These are phyloP conservation scores for Neurospora sp. DNA, from an alignment of 495 filamentous ascomycete genomes.

Conservation along the genomic window DNA sequence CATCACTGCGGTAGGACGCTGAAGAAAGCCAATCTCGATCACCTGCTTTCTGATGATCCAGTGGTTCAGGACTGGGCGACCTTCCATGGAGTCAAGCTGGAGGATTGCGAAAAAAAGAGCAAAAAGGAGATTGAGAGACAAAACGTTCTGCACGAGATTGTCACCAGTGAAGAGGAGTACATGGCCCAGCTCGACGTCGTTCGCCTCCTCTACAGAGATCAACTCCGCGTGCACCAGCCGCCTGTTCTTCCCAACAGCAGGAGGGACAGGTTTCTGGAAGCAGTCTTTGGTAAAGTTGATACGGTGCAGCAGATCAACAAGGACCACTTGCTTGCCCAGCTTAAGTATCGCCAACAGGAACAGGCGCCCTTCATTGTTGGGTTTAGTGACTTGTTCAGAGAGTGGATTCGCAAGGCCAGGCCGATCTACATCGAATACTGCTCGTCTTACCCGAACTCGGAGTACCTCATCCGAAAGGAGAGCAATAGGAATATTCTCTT, in stretches of 20 bases:
- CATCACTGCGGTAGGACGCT: conserved; percentile 88
- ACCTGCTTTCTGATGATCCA: conserved; percentile 54
- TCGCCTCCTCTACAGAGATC: conserved; percentile 75
- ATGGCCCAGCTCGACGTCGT: conserved; percentile 83
- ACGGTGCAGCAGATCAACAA: conserved; percentile 85
- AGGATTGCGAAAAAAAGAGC: conserved; percentile 51
- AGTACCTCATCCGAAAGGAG: conserved; percentile 75
- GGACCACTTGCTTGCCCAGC: conserved; percentile 83
- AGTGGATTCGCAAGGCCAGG: conserved; percentile 96
- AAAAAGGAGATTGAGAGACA: conserved; percentile 91
- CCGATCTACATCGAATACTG: conserved; percentile 86
- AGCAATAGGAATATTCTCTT: conserved; percentile 77
- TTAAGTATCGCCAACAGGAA: conserved; percentile 95
- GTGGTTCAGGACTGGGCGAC: conserved; percentile 76
- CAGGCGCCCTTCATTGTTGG: conserved; percentile 91
- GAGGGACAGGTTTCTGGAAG: conserved; percentile 62
- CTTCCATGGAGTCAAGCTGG: conserved; percentile 78
- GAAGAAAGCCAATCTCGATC: conserved; percentile 81
- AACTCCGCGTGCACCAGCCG: conserved; percentile 60
- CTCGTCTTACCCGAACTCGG: conserved; percentile 73
- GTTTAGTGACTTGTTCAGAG: conserved; percentile 94
- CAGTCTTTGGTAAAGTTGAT: conserved; percentile 88
- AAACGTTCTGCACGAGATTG: conserved; percentile 91
- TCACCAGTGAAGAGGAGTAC: conserved; percentile 83
- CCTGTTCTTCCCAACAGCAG: conserved; percentile 69